A percentile compares a stretch with the other conserved stretches of the same genome.
phyloP scores from a whole-genome alignment of 345 rosid species.

The Linum trigynum region DNA sequence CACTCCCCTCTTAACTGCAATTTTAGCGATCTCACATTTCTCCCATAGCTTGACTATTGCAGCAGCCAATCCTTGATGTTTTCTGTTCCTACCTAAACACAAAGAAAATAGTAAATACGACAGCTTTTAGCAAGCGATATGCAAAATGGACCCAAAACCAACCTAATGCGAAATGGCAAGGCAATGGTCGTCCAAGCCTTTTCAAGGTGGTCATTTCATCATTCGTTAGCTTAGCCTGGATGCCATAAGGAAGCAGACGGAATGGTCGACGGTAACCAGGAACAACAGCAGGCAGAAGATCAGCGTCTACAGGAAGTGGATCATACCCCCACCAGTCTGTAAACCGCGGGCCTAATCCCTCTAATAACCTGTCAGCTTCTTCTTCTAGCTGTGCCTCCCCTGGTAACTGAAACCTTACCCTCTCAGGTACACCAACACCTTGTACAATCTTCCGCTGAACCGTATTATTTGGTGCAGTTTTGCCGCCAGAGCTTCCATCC shows the following conservation, averaged over 20 bases:
- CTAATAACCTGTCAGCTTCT: constrained; percentile 70
- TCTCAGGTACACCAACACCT: constrained; percentile 68
- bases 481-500: constrained; percentile 18
- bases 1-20: constrained; percentile 86
- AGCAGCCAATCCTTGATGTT: constrained; percentile 79
- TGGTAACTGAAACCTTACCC: constrained; percentile 69
- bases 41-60: constrained; percentile 86
- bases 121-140: not conserved
- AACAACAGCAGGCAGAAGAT: constrained; percentile 71
- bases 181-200: constrained; percentile 83
- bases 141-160: constrained; percentile 14
- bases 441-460: constrained; percentile 30
- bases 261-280: constrained; percentile 78
- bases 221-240: constrained; percentile 61
- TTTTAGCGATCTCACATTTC: constrained; percentile 88
- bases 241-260: constrained; percentile 90
- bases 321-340: constrained; percentile 95
- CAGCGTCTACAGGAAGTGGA: constrained; percentile 87
- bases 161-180: constrained; percentile 89
- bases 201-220: constrained; percentile 89
- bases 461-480: constrained; percentile 17
- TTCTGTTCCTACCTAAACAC: constrained; percentile 71
- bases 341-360: constrained; percentile 86
- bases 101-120: constrained; percentile 10
- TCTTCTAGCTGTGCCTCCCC: constrained; percentile 67